phyloP scores from a whole-genome alignment of 768 basidiomycete genomes.

The Lactarius deliciosus region DNA sequence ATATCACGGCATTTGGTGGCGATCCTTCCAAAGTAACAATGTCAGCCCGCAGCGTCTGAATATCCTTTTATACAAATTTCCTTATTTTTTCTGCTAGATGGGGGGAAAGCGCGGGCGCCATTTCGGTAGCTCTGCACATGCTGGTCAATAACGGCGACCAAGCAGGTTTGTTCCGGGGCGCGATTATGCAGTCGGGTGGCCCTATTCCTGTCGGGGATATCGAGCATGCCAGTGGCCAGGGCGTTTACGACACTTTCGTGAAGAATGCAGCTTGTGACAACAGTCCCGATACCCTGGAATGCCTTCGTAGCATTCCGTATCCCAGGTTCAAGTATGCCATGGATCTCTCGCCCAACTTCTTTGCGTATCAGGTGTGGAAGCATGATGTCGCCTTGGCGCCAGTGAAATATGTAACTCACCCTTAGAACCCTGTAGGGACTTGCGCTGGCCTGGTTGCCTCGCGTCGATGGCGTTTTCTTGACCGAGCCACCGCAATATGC shows the following conservation, averaged over 20 bases:
- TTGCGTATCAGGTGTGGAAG: conserved; percentile 21
- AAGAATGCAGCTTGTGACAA: conserved; percentile 25
- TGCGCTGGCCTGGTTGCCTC: conserved; percentile 28
- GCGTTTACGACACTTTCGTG: conserved; percentile 31
- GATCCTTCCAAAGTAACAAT: conserved; percentile 38
- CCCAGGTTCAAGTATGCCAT: conserved; percentile 20
- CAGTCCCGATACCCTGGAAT: conserved; percentile 29
- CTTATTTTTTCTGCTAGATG: conserved; percentile 19
- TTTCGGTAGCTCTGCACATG: conserved; percentile 36
- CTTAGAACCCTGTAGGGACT: conserved; percentile 8
- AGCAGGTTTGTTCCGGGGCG: conserved; percentile 32
- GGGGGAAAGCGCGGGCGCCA: conserved; percentile 44
- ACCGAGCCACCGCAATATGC: conserved; percentile 28
- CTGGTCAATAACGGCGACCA: conserved; percentile 30
- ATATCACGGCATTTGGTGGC: conserved; percentile 44
- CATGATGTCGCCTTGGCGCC: background rate
- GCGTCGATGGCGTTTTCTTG: conserved; percentile 32
- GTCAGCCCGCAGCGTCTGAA: conserved; percentile 15
- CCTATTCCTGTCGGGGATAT: conserved; percentile 30
- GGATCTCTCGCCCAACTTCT: conserved; percentile 24
- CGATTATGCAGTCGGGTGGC: conserved; percentile 34
- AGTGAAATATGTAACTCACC: background rate
- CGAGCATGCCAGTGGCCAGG: conserved; percentile 23
- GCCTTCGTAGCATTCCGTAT: conserved; percentile 27
- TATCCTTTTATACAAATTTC: too few relatives aligned